Evolutionary conservation across 805 yeast species (phyloP).

Genomic region (Ogataea zsoltii): DNA sequence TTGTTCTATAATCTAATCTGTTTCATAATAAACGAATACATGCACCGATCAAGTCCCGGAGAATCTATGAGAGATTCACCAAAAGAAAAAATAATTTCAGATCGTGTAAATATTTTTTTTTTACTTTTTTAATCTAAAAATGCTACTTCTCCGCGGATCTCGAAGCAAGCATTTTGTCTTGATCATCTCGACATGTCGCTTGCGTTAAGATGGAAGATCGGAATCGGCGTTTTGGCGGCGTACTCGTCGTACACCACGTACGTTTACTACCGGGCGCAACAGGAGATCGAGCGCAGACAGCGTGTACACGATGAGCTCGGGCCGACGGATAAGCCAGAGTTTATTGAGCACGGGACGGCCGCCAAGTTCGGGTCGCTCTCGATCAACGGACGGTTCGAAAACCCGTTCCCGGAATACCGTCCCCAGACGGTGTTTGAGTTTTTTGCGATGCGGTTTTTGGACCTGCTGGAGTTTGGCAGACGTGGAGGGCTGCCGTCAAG

Average conservation of each 20-base stretch:
- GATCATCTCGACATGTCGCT: conserved; percentile 12
- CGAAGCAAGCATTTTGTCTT: no score
- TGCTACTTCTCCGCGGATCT: no score
- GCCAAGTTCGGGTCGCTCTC: conserved; percentile 46
- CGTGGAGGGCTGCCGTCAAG: conserved; percentile 61
- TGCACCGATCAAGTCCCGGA: no score
- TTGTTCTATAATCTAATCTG: no score
- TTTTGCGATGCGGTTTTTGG: conserved; percentile 67
- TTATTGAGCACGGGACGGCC: conserved; percentile 4
- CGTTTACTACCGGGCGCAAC: conserved; percentile 54
- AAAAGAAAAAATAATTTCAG: no score
- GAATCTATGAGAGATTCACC: no score
- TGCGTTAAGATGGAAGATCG: conserved; percentile 38
- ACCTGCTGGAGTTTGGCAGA: conserved; percentile 59
- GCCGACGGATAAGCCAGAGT: not conserved
- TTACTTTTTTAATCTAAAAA: no score
- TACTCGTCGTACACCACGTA: conserved; percentile 69
- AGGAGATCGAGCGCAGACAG: conserved; percentile 51
- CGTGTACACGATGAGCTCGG: conserved; percentile 11
- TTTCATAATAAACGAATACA: no score
- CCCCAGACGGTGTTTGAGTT: conserved; percentile 90
- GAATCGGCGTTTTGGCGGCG: conserved; percentile 45
- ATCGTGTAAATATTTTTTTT: no score
- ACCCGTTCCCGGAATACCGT: conserved; percentile 88
- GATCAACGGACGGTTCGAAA: conserved; percentile 80